Conservation (phyloP, 73 alveolate species). For the Halteria grandinella region DNA sequence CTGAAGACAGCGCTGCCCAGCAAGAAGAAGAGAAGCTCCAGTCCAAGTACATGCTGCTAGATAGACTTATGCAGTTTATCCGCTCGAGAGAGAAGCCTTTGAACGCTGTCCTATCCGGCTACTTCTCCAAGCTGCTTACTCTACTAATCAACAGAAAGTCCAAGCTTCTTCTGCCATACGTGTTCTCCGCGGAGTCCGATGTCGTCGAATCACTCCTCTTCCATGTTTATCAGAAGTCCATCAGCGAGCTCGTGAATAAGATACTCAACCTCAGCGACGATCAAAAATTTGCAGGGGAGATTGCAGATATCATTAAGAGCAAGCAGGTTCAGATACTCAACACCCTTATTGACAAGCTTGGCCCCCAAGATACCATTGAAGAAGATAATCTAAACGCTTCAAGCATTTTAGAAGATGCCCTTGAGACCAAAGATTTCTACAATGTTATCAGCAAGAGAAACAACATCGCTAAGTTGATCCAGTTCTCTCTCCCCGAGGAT, state of each 20-base stretch:
- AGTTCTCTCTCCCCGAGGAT: slow-evolving; percentile 19
- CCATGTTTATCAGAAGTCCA: slow-evolving; percentile 52
- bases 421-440: slow-evolving; percentile 52
- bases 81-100: slow-evolving; percentile 49
- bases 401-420: slow-evolving; percentile 16
- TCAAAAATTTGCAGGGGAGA: not conserved
- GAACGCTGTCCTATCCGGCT: slow-evolving; percentile 72
- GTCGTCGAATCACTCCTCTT: slow-evolving; percentile 36
- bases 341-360: slow-evolving; percentile 5
- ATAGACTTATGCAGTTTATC: slow-evolving; percentile 54
- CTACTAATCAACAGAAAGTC: slow-evolving; percentile 52
- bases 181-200: slow-evolving; percentile 32
- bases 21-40: not conserved
- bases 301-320: slow-evolving; percentile 10
- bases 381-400: slow-evolving; percentile 49
- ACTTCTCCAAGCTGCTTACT: slow-evolving; percentile 60
- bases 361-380: slow-evolving; percentile 17
- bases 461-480: not conserved
- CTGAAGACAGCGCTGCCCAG: not conserved
- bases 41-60: slow-evolving; percentile 33
- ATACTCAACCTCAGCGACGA: slow-evolving; percentile 44
- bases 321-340: slow-evolving; percentile 26
- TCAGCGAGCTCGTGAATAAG: slow-evolving; percentile 54
- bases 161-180: slow-evolving; percentile 46
- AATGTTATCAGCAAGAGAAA: slow-evolving; percentile 24